A percentile compares a stretch with the other conserved stretches of the same genome.
These are phyloP conservation scores for Echites panduratus DNA, from an alignment of 257 asterid genomes.

Conservation along the genomic window DNA sequence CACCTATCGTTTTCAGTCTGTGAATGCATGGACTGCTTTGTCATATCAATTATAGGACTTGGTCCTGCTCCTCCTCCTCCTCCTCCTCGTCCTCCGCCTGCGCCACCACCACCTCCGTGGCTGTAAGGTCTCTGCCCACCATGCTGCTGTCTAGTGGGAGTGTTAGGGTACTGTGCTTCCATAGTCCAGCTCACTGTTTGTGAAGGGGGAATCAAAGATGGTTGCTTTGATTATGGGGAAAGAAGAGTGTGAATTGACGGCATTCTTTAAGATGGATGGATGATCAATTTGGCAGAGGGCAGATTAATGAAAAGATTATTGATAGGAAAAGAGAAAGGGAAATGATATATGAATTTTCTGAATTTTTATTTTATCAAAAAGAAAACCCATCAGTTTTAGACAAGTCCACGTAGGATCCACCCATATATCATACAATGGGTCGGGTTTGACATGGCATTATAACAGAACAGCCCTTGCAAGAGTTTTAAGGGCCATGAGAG, in stretches of 20 bases:
- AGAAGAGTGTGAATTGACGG: neutral
- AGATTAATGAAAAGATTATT: neutral
- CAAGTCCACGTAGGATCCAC: too few relatives aligned
- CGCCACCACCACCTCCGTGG: too few relatives aligned
- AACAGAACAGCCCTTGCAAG: too few relatives aligned
- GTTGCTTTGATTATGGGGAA: neutral
- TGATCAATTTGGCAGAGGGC: neutral
- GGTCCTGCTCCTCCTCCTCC: constrained; percentile 32
- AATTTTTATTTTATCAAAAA: neutral
- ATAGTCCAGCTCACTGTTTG: constrained; percentile 3
- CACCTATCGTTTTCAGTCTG: constrained; percentile 38
- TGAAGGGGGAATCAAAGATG: neutral
- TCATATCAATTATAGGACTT: constrained; percentile 43
- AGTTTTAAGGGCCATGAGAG: too few relatives aligned
- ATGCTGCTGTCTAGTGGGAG: constrained; percentile 23
- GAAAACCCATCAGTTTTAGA: too few relatives aligned
- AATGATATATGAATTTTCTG: too few relatives aligned
- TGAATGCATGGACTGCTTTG: constrained; percentile 43
- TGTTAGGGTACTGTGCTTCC: constrained; percentile 24
- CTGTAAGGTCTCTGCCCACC: constrained; percentile 23
- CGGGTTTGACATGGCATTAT: too few relatives aligned
- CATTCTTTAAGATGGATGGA: constrained; percentile 2
- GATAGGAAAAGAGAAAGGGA: too few relatives aligned
- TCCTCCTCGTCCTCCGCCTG: too few relatives aligned
- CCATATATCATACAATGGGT: too few relatives aligned